Evolutionary conservation across 495 filamentous ascomycete species (phyloP), one percentile per base, ranked within the genome.

Genomic region (Lophiostoma macrostomum): DNA sequence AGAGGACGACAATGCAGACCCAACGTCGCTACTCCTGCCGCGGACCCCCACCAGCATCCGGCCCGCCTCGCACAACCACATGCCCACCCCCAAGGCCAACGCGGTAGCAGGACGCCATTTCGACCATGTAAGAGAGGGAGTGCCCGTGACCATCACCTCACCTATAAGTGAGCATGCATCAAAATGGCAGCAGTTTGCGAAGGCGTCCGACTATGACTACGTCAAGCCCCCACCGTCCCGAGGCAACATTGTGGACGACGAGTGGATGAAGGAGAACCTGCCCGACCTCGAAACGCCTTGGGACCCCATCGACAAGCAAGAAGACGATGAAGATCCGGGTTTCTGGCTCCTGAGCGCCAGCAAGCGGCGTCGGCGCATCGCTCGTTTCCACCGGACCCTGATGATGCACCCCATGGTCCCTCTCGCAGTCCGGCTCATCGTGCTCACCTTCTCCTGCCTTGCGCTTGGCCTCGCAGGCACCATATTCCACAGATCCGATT

Each of bases 341-440:
- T 68, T 48, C 43, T 68, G 50, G 70, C 71, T 63, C 23, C 62
- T 62, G 41, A 59, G 50, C 39, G 13, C 47, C 14, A 65, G 60
- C 37, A 72, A 66, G 53, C 73, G 80, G 46, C 71, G 74, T 51
- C 72, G 74, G 29, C 80, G 80, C 72, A 71, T 81, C 47, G 76
- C 77, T 50, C 73, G 79, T 48, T 68, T 76, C 41, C 77, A 51
- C 16, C 40, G 58, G 13, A 40, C 31, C 18, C 36, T 72, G 6
- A 52, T 97, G 48, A 77, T 80, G 56, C 90, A 90, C 58, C 88
- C 94, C 14, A 82, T 95, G 37, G 83, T 95, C 6, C 93, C 93
- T 0, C 71, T 96, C 45, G 76, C 84, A 22, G 84, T 96, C 67
- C 88, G 93, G 20, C 70, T 91, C 12, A 85, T 80, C 8, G 89